A percentile compares a stretch with the other conserved stretches of the same genome.
These are phyloP conservation scores for Lagenaria siceraria DNA, from an alignment of 306 rosid genomes.

Conservation along the genomic window DNA sequence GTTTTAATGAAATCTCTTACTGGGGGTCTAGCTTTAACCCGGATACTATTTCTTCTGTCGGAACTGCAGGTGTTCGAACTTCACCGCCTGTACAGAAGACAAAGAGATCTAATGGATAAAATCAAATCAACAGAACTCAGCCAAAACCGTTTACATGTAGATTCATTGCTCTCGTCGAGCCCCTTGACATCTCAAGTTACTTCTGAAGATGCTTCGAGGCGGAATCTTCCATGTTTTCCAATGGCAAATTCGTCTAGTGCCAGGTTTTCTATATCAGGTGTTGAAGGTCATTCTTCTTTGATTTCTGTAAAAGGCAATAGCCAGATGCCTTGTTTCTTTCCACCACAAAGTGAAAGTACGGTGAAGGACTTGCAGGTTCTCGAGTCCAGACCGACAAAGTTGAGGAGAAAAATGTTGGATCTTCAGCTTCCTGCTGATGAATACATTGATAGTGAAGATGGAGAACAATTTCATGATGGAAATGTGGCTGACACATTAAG, in stretches of 20 bases:
- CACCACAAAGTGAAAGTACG: constrained; percentile 1
- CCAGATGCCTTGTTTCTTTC: constrained; percentile 1
- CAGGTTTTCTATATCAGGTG: constrained; percentile 10
- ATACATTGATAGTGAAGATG: constrained; percentile 69
- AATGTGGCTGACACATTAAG: constrained; percentile 28
- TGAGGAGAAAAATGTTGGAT: constrained; percentile 68
- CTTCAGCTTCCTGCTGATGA: constrained; percentile 88
- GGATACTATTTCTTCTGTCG: background rate
- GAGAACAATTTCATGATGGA: constrained; percentile 51
- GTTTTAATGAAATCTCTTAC: background rate
- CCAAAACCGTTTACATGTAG: constrained; percentile 6
- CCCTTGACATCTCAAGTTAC: constrained; percentile 8
- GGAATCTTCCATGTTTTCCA: constrained; percentile 10
- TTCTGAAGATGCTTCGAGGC: constrained; percentile 14
- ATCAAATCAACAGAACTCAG: constrained; percentile 12
- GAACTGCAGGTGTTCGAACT: constrained; percentile 32
- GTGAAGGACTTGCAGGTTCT: constrained; percentile 15
- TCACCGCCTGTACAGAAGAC: constrained; percentile 34
- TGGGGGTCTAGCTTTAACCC: background rate
- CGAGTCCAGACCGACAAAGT: constrained; percentile 66
- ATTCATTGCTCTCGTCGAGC: constrained; percentile 14
- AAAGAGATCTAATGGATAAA: constrained; percentile 33
- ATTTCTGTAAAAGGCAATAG: constrained; percentile 12
- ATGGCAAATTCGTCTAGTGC: constrained; percentile 8
- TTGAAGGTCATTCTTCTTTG: constrained; percentile 13